A percentile compares a stretch with the other conserved stretches of the same genome.
These are phyloP conservation scores for Penicillium vulpinum DNA, from an alignment of 2,329 filamentous ascomycete species.

Conservation along the genomic window DNA sequence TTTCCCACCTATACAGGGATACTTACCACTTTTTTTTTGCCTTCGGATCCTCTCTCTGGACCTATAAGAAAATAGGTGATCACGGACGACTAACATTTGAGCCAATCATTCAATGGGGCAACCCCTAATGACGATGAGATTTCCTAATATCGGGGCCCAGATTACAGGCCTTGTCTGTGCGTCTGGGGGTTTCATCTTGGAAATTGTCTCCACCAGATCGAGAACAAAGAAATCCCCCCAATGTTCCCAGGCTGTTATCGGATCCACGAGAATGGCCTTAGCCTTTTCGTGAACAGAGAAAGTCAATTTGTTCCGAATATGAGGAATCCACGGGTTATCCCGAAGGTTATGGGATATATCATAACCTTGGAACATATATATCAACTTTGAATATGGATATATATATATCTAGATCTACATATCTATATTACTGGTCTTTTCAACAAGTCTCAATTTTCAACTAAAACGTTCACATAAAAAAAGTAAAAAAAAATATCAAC, in stretches of 20 bases:
- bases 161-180: conserved; percentile 16
- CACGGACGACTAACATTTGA: not conserved
- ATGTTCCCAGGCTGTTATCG: no score
- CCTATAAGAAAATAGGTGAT: not conserved
- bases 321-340: no score
- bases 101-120: conserved; percentile 8
- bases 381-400: no score
- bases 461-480: not conserved
- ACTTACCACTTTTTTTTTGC: conserved; percentile 5
- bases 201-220: no score
- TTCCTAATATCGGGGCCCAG: conserved; percentile 11
- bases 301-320: no score
- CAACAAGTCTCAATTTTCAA: not conserved
- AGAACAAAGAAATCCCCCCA: conserved; percentile 2
- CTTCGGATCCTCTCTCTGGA: not conserved
- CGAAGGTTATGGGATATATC: no score
- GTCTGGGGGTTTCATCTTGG: not conserved
- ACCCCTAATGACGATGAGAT: conserved; percentile 18
- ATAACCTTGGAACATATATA: not conserved
- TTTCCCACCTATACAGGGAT: not conserved
- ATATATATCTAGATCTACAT: no score
- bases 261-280: no score
- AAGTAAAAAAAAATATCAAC: no score
- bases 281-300: no score
- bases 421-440: no score